Percentiles rank a stretch among this genome's conserved stretches.
phyloP scores from a whole-genome alignment of 2,329 filamentous ascomycete species.

The Pseudocercospora eumusae region DNA sequence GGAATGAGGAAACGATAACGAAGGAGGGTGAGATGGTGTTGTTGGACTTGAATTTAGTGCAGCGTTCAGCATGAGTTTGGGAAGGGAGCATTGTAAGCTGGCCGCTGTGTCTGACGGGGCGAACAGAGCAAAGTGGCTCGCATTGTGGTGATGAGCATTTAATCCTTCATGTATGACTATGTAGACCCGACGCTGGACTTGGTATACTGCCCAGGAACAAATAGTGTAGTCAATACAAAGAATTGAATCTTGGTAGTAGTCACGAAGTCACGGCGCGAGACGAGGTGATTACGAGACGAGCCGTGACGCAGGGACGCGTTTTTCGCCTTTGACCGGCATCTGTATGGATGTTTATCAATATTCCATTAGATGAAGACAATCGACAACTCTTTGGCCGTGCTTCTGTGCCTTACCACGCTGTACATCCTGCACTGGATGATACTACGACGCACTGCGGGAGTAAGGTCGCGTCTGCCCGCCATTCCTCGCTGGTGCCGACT shows the following conservation, averaged over 20 bases:
- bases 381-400: slow-evolving; percentile 15
- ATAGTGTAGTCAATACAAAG: neutral
- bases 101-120: neutral
- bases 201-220: neutral
- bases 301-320: too few species aligned
- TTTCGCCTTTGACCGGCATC: neutral
- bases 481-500: slow-evolving; percentile 26
- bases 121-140: neutral
- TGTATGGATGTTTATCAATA: neutral
- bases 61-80: slow-evolving; percentile 15
- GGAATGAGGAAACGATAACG: slow-evolving; percentile 21
- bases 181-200: neutral
- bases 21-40: neutral
- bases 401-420: slow-evolving; percentile 21
- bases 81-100: neutral
- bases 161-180: neutral
- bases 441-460: slow-evolving; percentile 31
- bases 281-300: too few species aligned
- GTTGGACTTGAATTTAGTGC: slow-evolving; percentile 11
- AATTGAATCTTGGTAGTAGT: neutral
- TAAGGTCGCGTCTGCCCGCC: slow-evolving; percentile 33
- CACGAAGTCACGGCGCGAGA: slow-evolving; percentile 7
- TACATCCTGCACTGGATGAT: slow-evolving; percentile 36
- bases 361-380: slow-evolving; percentile 2
- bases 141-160: neutral